These are phyloP conservation scores for Lotmaria passim DNA, from an alignment of 208 protist species.

Conservation along the genomic window DNA sequence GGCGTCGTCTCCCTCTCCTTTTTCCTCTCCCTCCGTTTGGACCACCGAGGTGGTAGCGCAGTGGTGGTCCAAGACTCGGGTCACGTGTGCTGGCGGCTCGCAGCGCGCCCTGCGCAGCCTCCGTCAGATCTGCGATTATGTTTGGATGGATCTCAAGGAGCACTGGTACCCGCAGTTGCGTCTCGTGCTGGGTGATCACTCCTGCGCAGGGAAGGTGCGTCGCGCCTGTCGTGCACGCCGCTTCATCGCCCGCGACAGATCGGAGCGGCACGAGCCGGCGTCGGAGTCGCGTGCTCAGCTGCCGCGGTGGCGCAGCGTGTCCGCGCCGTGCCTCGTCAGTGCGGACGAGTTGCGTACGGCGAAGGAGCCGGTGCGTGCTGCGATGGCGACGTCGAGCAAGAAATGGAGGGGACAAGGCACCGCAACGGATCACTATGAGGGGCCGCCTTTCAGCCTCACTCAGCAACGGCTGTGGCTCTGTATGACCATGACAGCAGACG, in stretches of 20 bases:
- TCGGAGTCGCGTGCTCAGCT: not conserved
- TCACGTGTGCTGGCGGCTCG: conserved; percentile 10
- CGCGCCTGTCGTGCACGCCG: not conserved
- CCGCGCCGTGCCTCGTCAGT: conserved; percentile 18
- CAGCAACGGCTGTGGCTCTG: not conserved
- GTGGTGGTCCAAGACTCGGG: conserved; percentile 20
- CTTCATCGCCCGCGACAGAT: not conserved
- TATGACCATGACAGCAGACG: conserved; percentile 25
- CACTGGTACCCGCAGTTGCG: conserved; percentile 48
- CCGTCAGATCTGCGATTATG: conserved; percentile 19
- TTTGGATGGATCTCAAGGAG: conserved; percentile 31
- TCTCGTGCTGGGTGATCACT: conserved; percentile 38
- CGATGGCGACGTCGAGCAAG: not conserved
- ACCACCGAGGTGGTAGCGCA: not conserved
- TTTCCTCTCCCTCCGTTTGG: not conserved
- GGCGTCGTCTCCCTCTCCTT: not conserved
- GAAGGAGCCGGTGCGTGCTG: not conserved
- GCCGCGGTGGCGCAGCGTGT: conserved; percentile 14
- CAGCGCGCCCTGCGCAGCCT: conserved; percentile 18
- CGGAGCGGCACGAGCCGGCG: not conserved
- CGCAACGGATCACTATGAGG: not conserved
- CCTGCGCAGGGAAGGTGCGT: conserved; percentile 3
- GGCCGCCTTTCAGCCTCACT: not conserved
- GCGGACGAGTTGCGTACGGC: not conserved
- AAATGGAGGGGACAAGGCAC: not conserved